phyloP scores from a whole-genome alignment of 768 basidiomycete species.

The Suillus weaverae region DNA sequence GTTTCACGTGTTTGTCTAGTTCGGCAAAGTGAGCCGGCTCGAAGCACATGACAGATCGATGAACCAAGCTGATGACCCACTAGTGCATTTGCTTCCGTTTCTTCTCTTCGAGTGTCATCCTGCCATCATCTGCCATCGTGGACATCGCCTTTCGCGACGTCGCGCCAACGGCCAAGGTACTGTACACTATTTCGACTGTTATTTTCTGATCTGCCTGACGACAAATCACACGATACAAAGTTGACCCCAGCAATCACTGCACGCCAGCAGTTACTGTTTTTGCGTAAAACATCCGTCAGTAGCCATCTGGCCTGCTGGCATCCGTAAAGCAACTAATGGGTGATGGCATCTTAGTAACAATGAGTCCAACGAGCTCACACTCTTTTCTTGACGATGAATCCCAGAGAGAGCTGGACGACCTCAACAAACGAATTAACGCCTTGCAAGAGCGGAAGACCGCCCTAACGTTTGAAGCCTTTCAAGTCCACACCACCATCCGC shows the following conservation, averaged over 20 bases:
- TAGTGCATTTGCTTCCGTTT: not conserved
- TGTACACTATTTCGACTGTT: not conserved
- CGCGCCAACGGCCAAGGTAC: not conserved
- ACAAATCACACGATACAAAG: not conserved
- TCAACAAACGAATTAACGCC: slow-evolving; percentile 19
- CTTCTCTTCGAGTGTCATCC: not conserved
- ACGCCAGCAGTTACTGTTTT: not conserved
- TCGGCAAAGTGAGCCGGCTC: not conserved
- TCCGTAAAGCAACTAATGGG: not conserved
- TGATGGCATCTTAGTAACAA: slow-evolving; percentile 7
- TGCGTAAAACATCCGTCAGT: slow-evolving; percentile 1
- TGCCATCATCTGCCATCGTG: not conserved
- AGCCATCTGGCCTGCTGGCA: not conserved
- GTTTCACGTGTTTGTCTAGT: not conserved
- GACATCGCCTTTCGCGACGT: not conserved
- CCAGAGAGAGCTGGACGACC: slow-evolving; percentile 27
- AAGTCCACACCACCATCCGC: slow-evolving; percentile 28
- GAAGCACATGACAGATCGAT: not conserved
- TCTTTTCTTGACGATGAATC: slow-evolving; percentile 21
- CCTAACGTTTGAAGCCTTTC: slow-evolving; percentile 24
- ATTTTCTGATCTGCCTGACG: not conserved
- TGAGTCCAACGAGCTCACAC: slow-evolving; percentile 14
- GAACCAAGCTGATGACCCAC: not conserved
- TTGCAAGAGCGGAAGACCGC: slow-evolving; percentile 25
- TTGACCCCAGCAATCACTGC: not conserved